Percentiles rank a stretch among this genome's conserved stretches.
Conservation (phyloP, 2,329 filamentous ascomycete species). For the Seiridium unicorne region DNA sequence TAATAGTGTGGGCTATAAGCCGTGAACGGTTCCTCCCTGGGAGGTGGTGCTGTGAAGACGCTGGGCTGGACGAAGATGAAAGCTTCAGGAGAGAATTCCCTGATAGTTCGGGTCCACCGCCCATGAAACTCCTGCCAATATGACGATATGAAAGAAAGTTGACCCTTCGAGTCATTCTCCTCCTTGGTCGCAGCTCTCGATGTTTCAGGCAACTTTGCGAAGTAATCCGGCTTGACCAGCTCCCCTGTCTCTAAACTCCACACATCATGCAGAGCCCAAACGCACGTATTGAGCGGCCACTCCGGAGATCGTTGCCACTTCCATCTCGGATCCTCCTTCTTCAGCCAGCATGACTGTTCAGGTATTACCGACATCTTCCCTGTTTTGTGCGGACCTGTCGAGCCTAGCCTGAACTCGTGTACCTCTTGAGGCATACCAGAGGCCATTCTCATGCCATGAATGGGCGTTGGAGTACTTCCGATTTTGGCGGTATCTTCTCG, state of each 20-base stretch:
- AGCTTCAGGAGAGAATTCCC: conserved; percentile 9
- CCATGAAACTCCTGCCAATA: conserved; percentile 20
- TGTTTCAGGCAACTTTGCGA: conserved; percentile 11
- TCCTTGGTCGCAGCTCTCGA: conserved; percentile 4
- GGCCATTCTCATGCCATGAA: conserved; percentile 18
- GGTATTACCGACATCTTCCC: conserved; percentile 15
- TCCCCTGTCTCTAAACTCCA: conserved; percentile 17
- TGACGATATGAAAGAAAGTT: conserved; percentile 16
- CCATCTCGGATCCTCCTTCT: conserved; percentile 17
- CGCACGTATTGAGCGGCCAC: conserved; percentile 18
- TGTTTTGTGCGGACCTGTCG: conserved; percentile 19
- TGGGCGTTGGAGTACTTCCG: conserved; percentile 17
- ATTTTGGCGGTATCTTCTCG: conserved; percentile 19
- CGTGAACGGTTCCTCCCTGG: conserved; percentile 11
- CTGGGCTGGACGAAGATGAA: conserved; percentile 18
- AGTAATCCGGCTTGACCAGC: conserved; percentile 16
- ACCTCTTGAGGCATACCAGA: conserved; percentile 17
- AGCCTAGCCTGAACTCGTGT: conserved; percentile 16
- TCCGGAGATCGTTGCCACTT: conserved; percentile 12
- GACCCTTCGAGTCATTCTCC: conserved; percentile 10
- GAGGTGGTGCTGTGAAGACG: conserved; percentile 18
- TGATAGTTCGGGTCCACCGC: conserved; percentile 14
- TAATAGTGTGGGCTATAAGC: conserved; percentile 23
- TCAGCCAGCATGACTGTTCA: conserved; percentile 16
- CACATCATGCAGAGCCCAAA: conserved; percentile 22